Percentiles rank a stretch among this genome's conserved stretches.
These are phyloP conservation scores for Sarocladium brachiariae DNA, from an alignment of 2,329 filamentous ascomycete genomes.

Conservation along the genomic window DNA sequence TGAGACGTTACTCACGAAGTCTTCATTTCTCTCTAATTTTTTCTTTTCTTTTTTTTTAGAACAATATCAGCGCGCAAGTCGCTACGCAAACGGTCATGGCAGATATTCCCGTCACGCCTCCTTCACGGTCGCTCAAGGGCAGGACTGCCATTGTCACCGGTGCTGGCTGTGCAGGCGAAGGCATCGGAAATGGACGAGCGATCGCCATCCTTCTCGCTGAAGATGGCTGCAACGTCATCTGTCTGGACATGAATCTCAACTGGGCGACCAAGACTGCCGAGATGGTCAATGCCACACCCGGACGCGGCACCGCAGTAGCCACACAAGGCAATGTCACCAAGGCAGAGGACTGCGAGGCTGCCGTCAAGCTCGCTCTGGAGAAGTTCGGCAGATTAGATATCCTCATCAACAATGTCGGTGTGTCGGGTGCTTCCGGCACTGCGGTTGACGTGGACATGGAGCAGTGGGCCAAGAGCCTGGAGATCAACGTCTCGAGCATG, in stretches of 20 bases:
- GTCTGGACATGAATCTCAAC: conserved; percentile 42
- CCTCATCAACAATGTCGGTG: conserved; percentile 57
- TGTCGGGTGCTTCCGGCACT: conserved; percentile 47
- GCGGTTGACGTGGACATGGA: conserved; percentile 51
- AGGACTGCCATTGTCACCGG: conserved; percentile 21
- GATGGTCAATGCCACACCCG: conserved; percentile 37
- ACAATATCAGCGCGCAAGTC: too few species aligned
- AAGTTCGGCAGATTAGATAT: conserved; percentile 54
- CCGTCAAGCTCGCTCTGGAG: conserved; percentile 32
- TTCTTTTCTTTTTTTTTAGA: too few species aligned
- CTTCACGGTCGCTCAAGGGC: conserved; percentile 19
- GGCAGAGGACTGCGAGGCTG: conserved; percentile 37
- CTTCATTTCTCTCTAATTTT: too few species aligned
- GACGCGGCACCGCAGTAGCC: conserved; percentile 33
- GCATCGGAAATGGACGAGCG: conserved; percentile 49
- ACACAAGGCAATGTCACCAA: conserved; percentile 48
- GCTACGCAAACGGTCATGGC: background rate
- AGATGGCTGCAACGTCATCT: conserved; percentile 46
- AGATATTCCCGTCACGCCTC: conserved; percentile 7
- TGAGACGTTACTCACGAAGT: too few species aligned
- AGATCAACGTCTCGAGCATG: conserved; percentile 24
- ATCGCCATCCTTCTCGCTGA: conserved; percentile 48
- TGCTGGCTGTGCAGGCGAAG: conserved; percentile 32
- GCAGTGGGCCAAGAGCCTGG: conserved; percentile 44
- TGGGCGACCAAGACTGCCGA: conserved; percentile 47